Evolutionary conservation across 352 stramenopile species (phyloP).

Genomic region (Pythium brachiatum): DNA sequence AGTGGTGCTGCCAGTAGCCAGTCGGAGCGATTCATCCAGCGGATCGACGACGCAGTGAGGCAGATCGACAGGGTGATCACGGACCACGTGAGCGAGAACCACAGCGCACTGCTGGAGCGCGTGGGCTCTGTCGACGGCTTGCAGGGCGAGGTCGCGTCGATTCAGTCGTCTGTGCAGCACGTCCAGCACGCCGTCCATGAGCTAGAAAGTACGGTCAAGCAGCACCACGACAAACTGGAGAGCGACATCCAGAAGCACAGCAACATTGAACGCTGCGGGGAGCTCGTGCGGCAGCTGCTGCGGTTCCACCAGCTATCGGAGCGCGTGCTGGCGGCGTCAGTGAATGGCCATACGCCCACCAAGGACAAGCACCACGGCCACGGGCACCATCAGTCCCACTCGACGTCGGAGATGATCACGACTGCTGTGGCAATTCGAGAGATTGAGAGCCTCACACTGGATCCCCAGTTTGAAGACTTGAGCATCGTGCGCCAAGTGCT

Average conservation of each 20-base stretch:
- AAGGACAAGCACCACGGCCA: conserved; percentile 24
- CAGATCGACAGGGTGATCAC: conserved; percentile 79
- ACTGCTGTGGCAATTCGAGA: conserved; percentile 71
- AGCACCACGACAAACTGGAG: conserved; percentile 58
- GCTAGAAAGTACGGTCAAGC: conserved; percentile 50
- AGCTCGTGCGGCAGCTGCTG: conserved; percentile 69
- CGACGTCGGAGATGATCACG: conserved; percentile 47
- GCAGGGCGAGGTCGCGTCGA: conserved; percentile 48
- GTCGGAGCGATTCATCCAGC: conserved; percentile 75
- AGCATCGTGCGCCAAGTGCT: conserved; percentile 59
- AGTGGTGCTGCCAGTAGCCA: conserved; percentile 33
- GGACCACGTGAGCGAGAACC: conserved; percentile 74
- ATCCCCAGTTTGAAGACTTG: conserved; percentile 62
- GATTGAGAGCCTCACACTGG: conserved; percentile 53
- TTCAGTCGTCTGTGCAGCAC: conserved; percentile 61
- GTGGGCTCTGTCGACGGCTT: conserved; percentile 80
- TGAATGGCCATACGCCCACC: conserved; percentile 28
- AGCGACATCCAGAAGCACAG: conserved; percentile 69
- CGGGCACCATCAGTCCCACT: conserved; percentile 11
- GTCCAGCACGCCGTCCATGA: conserved; percentile 62
- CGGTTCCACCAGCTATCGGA: conserved; percentile 77
- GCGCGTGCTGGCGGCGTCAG: conserved; percentile 29
- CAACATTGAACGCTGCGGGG: conserved; percentile 72
- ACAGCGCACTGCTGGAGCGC: conserved; percentile 63
- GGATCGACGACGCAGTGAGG: conserved; percentile 57